Evolutionary conservation across 192 early-diverging fungal species (phyloP), one percentile per base, ranked within the genome.

Genomic region (Dimargaris cristalligena): DNA sequence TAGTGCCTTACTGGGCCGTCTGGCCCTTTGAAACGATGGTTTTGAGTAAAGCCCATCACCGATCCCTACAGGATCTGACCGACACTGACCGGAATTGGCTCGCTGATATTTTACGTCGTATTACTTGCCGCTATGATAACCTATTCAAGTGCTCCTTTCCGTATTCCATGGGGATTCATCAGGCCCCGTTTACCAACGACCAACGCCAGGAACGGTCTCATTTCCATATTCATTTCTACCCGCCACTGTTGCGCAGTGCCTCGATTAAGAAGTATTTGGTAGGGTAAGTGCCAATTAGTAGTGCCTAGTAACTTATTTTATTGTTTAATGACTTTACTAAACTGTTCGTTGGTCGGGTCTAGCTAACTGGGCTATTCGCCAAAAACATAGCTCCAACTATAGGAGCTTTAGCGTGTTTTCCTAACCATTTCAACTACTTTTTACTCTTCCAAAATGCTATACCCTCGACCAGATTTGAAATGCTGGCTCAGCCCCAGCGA

Each of bases 11-110:
- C 73, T 98, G 94, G 94, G 92, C 91, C 0, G 75, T 86, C 11
- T 98, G 94, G 94, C 94, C 94, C 3, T 95, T 87, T 60, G 94
- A 98, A 64, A 89, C 87, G 58, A 75, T 98, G 75, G 74, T 98
- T 13, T 65, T 93, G 6, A 62, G 82, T 38, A 87, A 84, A 63
- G 0, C 49, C 0, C 91, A 94, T 67, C 32, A 82, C 0, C 49
- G 72, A 0, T 68, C 68, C 41, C 61, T 94, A 26, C 58, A 70
- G 0, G 72, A 81, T 31, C 63, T 88, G 38, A 46, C 62, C 29
- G 46, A 60, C 22, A 8, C 48, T 34, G 80, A 90, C 65, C 67
- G 73, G 57, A 28, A 61, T 20, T 82, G 87, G 59, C 67, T 94
- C 30, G 90, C 92, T 2, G 80, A 84, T 55, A 81, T 86, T 41